Percentiles rank a stretch among this genome's conserved stretches.
These are phyloP conservation scores for Boletus speciosus DNA, from an alignment of 768 basidiomycete species.

Conservation along the genomic window DNA sequence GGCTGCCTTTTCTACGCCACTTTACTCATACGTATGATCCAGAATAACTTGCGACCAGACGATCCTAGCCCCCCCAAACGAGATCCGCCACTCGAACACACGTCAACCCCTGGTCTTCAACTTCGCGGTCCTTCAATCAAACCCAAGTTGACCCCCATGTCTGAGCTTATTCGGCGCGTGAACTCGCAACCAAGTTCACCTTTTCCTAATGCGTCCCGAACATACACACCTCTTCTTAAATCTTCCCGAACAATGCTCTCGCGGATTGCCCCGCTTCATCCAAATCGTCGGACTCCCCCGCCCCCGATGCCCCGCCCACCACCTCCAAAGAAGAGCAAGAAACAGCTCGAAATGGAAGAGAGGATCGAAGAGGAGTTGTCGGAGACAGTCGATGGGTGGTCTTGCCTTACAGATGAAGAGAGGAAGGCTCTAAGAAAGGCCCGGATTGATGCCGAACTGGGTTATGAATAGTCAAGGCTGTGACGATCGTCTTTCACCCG, in stretches of 20 bases:
- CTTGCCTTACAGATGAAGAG: conserved; percentile 38
- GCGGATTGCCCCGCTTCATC: conserved; percentile 72
- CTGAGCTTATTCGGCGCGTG: conserved; percentile 70
- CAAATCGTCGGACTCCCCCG: conserved; percentile 68
- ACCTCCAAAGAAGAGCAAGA: conserved; percentile 75
- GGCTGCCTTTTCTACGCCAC: not conserved
- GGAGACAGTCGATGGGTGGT: conserved; percentile 68
- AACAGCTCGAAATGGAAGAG: conserved; percentile 71
- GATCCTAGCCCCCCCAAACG: not conserved
- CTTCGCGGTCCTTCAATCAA: conserved; percentile 42
- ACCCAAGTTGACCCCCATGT: conserved; percentile 62
- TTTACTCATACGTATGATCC: not conserved
- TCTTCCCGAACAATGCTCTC: conserved; percentile 59
- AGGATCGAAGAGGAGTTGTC: conserved; percentile 77
- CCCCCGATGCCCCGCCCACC: conserved; percentile 69
- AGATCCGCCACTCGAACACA: conserved; percentile 3
- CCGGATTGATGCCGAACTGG: conserved; percentile 63
- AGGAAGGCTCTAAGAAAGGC: conserved; percentile 52
- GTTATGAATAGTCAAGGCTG: conserved; percentile 41
- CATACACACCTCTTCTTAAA: conserved; percentile 66
- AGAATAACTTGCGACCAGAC: conserved; percentile 15
- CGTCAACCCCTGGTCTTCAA: conserved; percentile 8
- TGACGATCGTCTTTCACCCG: not conserved
- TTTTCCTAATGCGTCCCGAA: conserved; percentile 21
- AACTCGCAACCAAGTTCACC: conserved; percentile 66